phyloP scores from a whole-genome alignment of 805 yeast species.

The Yarrowia deformans region DNA sequence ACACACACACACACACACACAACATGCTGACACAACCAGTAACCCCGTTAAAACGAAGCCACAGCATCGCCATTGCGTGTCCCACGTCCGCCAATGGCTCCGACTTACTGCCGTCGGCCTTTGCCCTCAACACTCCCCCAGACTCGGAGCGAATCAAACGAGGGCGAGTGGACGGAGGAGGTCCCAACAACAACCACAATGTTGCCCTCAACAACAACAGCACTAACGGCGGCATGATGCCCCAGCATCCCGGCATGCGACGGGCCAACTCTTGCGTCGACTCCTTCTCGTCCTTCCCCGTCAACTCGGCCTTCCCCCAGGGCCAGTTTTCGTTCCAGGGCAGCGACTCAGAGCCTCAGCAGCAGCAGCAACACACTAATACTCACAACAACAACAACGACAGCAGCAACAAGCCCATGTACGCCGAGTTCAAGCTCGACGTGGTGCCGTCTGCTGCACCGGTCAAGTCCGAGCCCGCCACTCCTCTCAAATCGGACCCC shows the following conservation, averaged over 20 bases:
- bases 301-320: conserved; percentile 10
- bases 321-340: conserved; percentile 1
- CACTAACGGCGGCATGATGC: conserved; percentile 6
- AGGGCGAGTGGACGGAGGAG: conserved; percentile 2
- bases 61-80: conserved; percentile 30
- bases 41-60: conserved; percentile 38
- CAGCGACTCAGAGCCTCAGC: neutral
- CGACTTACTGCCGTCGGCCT: conserved; percentile 33
- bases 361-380: conserved; percentile 1
- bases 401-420: conserved; percentile 3
- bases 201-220: neutral
- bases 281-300: conserved; percentile 29
- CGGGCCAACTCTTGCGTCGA: conserved; percentile 34
- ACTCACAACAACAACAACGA: neutral
- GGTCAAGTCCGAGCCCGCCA: conserved; percentile 27
- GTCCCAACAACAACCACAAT: neutral
- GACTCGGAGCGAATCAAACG: conserved; percentile 35
- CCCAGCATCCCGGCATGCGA: conserved; percentile 14
- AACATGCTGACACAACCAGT: conserved; percentile 37
- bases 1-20: conserved; percentile 13
- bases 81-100: conserved; percentile 31
- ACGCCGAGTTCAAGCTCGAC: conserved; percentile 36
- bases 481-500: conserved; percentile 38
- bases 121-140: conserved; percentile 38
- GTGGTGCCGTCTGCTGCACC: conserved; percentile 10